phyloP scores from a whole-genome alignment of 2,329 filamentous ascomycete species.

The Lasiodiplodia citricola region DNA sequence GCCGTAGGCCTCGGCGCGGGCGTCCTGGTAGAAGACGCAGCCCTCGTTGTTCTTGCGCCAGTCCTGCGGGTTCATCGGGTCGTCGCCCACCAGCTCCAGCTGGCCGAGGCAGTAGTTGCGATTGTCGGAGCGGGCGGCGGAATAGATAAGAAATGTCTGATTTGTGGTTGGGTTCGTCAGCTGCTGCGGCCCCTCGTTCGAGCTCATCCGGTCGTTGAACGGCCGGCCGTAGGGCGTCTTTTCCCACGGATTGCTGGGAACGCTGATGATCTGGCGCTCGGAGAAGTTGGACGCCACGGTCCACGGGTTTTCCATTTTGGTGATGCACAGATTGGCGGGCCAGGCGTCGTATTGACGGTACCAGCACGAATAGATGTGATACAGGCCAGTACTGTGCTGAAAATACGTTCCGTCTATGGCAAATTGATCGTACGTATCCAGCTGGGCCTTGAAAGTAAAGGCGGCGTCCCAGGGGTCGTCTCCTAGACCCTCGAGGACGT shows the following conservation, averaged over 20 bases:
- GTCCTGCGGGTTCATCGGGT: slow-evolving; percentile 56
- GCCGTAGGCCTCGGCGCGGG: slow-evolving; percentile 51
- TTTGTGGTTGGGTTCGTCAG: slow-evolving; percentile 54
- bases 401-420: slow-evolving; percentile 62
- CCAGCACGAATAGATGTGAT: slow-evolving; percentile 50
- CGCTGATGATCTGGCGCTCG: slow-evolving; percentile 54
- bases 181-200: slow-evolving; percentile 59
- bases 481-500: slow-evolving; percentile 50
- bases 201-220: slow-evolving; percentile 52
- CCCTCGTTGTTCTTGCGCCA: slow-evolving; percentile 56
- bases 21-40: slow-evolving; percentile 58
- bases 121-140: slow-evolving; percentile 57
- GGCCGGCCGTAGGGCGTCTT: slow-evolving; percentile 57
- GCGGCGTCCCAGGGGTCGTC: slow-evolving; percentile 52
- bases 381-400: slow-evolving; percentile 44
- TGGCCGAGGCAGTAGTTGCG: slow-evolving; percentile 60
- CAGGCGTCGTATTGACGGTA: slow-evolving; percentile 53
- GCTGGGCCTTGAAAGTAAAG: slow-evolving; percentile 52
- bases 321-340: slow-evolving; percentile 60
- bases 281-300: slow-evolving; percentile 53
- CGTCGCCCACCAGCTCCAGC: slow-evolving; percentile 54
- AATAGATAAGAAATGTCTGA: slow-evolving; percentile 57
- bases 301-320: slow-evolving; percentile 55
- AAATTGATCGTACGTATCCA: slow-evolving; percentile 59
- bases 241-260: slow-evolving; percentile 57